These are phyloP conservation scores for Paradendryphiella salina DNA, from an alignment of 2,329 filamentous ascomycete genomes.

Conservation along the genomic window DNA sequence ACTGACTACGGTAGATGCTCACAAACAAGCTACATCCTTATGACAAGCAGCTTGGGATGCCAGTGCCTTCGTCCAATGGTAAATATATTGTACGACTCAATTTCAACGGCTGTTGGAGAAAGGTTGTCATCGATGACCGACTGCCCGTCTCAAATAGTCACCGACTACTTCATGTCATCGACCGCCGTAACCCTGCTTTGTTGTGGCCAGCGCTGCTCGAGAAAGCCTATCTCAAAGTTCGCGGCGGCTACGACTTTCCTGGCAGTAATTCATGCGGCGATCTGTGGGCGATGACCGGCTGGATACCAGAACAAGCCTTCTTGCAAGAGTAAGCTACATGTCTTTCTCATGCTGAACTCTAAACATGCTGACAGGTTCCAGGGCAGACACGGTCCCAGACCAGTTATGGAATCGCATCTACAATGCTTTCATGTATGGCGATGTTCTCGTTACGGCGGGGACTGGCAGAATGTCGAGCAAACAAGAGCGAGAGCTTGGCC, in stretches of 20 bases:
- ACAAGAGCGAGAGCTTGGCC: slow-evolving; percentile 78
- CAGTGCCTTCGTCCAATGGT: slow-evolving; percentile 72
- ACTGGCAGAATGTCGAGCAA: slow-evolving; percentile 78
- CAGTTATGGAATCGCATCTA: slow-evolving; percentile 78
- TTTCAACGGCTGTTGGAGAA: slow-evolving; percentile 91
- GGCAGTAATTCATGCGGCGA: slow-evolving; percentile 97
- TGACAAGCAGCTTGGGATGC: slow-evolving; percentile 59
- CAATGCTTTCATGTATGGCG: slow-evolving; percentile 72
- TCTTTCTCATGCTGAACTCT: background rate
- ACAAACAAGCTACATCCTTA: slow-evolving; percentile 75
- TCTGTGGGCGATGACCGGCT: slow-evolving; percentile 87
- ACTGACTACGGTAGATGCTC: slow-evolving; percentile 61
- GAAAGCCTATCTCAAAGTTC: slow-evolving; percentile 93
- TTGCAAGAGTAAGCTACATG: slow-evolving; percentile 69
- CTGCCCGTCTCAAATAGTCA: slow-evolving; percentile 76
- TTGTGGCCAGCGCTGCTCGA: slow-evolving; percentile 93
- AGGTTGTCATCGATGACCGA: slow-evolving; percentile 85
- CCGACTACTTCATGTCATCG: slow-evolving; percentile 82
- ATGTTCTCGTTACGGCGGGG: slow-evolving; percentile 86
- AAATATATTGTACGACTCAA: slow-evolving; percentile 92
- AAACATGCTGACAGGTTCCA: slow-evolving; percentile 37
- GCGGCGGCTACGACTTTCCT: slow-evolving; percentile 95
- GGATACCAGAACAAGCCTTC: slow-evolving; percentile 96
- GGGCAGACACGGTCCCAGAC: slow-evolving; percentile 76
- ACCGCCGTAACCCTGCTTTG: slow-evolving; percentile 76